phyloP scores from a whole-genome alignment of 306 rosid species.

The Ammopiptanthus mongolicus region DNA sequence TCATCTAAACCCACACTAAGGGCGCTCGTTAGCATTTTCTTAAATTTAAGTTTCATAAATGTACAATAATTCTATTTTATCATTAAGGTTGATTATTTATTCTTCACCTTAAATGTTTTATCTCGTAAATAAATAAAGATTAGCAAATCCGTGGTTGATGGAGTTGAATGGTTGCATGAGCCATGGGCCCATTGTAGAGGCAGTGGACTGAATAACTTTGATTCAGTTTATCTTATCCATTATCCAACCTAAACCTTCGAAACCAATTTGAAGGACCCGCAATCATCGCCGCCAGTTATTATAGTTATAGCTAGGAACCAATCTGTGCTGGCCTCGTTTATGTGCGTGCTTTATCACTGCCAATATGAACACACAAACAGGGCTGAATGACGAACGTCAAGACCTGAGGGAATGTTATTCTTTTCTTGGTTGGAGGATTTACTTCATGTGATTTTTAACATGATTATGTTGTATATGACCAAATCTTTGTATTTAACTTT shows the following conservation, averaged over 20 bases:
- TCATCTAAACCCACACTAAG: too few species aligned
- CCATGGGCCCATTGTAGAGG: background rate
- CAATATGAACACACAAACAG: background rate
- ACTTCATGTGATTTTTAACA: background rate
- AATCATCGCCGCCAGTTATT: conserved; percentile 53
- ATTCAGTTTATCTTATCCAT: background rate
- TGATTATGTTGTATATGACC: conserved; percentile 15
- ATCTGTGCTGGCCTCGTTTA: background rate
- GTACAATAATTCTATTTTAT: too few species aligned
- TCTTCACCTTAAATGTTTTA: background rate
- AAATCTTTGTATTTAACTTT: background rate
- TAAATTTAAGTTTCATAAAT: too few species aligned
- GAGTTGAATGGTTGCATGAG: background rate
- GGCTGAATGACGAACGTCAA: background rate
- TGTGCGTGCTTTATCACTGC: conserved; percentile 21
- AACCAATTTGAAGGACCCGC: conserved; percentile 37
- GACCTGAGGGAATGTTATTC: background rate
- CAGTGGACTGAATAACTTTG: background rate
- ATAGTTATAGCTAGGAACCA: background rate
- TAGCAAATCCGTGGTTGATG: background rate
- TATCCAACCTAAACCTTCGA: conserved; percentile 45
- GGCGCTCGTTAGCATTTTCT: too few species aligned
- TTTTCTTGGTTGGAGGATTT: background rate
- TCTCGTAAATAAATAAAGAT: too few species aligned
- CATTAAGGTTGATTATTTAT: background rate